A percentile compares a stretch with the other conserved stretches of the same genome.
These are phyloP conservation scores for Carex cristatella DNA, from an alignment of 176 grass and related monocot species.

Conservation along the genomic window DNA sequence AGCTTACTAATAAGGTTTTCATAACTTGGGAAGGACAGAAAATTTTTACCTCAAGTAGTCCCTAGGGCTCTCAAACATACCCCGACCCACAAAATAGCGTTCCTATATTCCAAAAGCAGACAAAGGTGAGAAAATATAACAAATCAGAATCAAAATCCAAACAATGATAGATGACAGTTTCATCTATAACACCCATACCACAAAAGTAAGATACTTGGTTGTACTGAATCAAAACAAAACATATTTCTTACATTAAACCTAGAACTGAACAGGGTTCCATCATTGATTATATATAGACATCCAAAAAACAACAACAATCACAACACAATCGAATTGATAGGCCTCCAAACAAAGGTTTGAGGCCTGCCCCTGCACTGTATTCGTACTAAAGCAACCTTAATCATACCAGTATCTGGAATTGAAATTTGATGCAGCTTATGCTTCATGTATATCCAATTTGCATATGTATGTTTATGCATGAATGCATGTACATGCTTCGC, in stretches of 20 bases:
- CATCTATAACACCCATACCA: not conserved
- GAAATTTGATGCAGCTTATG: not conserved
- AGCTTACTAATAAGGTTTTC: not conserved
- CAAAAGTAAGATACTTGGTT: not conserved
- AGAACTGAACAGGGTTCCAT: not conserved
- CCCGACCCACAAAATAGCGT: slow-evolving; percentile 83
- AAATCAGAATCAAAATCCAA: not conserved
- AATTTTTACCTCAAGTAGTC: slow-evolving; percentile 68
- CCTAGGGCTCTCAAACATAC: slow-evolving; percentile 75
- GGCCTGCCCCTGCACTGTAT: not conserved
- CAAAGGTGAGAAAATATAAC: slow-evolving; percentile 18
- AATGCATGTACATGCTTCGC: not conserved
- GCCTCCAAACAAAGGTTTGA: not conserved
- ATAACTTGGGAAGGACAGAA: not conserved
- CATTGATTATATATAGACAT: not conserved
- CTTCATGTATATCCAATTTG: not conserved
- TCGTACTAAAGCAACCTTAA: not conserved
- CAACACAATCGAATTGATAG: not conserved
- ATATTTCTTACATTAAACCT: not conserved
- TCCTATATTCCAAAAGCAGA: slow-evolving; percentile 48
- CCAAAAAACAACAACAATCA: not conserved
- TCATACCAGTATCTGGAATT: not conserved
- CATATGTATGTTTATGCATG: not conserved
- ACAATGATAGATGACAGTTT: not conserved
- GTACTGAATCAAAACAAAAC: not conserved